Percentiles rank a stretch among this genome's conserved stretches.
These are phyloP conservation scores for Candida andamanensis DNA, from an alignment of 805 yeast genomes.

Conservation along the genomic window DNA sequence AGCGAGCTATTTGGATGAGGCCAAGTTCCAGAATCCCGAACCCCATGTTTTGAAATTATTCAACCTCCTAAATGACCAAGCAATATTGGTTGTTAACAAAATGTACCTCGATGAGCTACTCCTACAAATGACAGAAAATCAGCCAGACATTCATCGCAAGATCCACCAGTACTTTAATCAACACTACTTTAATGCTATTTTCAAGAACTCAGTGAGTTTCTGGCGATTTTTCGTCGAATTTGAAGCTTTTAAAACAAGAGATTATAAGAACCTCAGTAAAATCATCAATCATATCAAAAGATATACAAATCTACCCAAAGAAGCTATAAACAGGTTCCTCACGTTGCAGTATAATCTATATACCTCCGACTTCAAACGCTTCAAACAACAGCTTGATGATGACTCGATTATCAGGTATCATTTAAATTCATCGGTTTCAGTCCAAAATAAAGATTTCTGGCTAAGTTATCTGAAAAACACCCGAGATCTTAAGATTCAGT, in stretches of 20 bases:
- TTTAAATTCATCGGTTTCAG: conserved; percentile 22
- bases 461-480: conserved; percentile 9
- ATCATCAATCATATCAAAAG: conserved; percentile 43
- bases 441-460: conserved; percentile 20
- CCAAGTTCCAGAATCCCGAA: background rate
- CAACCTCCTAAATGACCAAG: conserved; percentile 33
- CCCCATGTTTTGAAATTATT: conserved; percentile 2
- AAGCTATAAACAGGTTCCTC: conserved; percentile 35
- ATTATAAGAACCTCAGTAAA: conserved; percentile 39
- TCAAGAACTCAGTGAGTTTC: conserved; percentile 42
- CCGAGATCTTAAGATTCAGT: conserved; percentile 5
- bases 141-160: conserved; percentile 9
- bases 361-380: conserved; percentile 12
- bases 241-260: conserved; percentile 39
- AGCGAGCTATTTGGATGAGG: conserved; percentile 4
- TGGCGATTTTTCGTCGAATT: conserved; percentile 57
- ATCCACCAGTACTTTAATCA: conserved; percentile 22
- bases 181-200: conserved; percentile 19
- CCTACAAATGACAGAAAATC: conserved; percentile 22
- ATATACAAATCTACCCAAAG: conserved; percentile 45
- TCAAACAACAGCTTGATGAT: conserved; percentile 8
- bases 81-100: conserved; percentile 33
- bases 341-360: conserved; percentile 16
- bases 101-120: conserved; percentile 24
- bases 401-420: conserved; percentile 13